Percentiles rank a stretch among this genome's conserved stretches.
Evolutionary conservation across 331 rosid species (phyloP).

Genomic region (Saraca asoca): DNA sequence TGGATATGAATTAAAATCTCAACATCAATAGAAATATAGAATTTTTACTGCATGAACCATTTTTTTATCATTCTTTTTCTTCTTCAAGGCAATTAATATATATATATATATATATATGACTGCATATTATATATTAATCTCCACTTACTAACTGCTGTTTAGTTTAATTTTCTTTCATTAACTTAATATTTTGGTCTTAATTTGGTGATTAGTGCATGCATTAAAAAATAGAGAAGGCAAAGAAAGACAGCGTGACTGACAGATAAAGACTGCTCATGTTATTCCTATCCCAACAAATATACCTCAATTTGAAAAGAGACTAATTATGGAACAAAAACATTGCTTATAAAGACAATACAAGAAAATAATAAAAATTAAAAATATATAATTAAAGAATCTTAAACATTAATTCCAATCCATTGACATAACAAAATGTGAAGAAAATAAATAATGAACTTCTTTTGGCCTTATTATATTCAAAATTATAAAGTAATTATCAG

Average conservation of each 20-base stretch:
- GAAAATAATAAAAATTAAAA: neutral
- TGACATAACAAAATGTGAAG: too few relatives aligned
- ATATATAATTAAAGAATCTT: too few relatives aligned
- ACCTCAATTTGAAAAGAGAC: neutral
- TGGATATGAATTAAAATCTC: too few relatives aligned
- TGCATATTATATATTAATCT: neutral
- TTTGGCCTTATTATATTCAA: too few relatives aligned
- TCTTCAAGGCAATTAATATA: too few relatives aligned
- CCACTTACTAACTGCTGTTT: neutral
- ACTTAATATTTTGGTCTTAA: neutral
- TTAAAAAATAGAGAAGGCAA: neutral
- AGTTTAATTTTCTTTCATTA: neutral
- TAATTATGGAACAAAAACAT: neutral
- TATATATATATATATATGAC: too few relatives aligned
- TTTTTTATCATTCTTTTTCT: too few relatives aligned
- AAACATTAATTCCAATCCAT: too few relatives aligned
- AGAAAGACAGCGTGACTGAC: neutral
- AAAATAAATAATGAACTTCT: too few relatives aligned
- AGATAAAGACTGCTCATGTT: slow-evolving; percentile 1
- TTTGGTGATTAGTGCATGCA: neutral
- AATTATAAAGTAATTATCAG: too few relatives aligned
- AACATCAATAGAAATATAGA: too few relatives aligned
- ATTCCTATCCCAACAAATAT: neutral
- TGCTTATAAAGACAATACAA: neutral
- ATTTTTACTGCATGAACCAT: too few relatives aligned